Conservation (phyloP, 1,139 yeast species). For the Yamadazyma sp. region DNA sequence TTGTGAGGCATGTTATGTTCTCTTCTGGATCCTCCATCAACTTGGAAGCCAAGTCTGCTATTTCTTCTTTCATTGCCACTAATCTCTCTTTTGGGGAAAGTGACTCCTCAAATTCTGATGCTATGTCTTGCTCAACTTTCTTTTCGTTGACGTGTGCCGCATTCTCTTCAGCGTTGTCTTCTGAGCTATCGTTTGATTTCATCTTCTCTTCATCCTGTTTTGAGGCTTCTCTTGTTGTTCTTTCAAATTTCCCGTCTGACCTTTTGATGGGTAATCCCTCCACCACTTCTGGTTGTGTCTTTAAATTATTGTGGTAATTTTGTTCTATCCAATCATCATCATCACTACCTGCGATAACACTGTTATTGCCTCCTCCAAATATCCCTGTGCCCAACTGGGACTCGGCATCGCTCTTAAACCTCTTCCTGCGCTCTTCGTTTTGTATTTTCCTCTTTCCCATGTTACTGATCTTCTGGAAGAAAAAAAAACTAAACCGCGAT, state of each 20-base stretch:
- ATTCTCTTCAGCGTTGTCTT: constrained; percentile 21
- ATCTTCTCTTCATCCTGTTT: constrained; percentile 23
- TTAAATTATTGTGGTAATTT: constrained; percentile 53
- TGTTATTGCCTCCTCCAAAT: constrained; percentile 21
- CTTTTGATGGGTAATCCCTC: constrained; percentile 84
- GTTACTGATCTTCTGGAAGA: not conserved
- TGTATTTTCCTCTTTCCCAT: constrained; percentile 49
- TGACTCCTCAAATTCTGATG: constrained; percentile 43
- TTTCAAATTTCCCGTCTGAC: constrained; percentile 65
- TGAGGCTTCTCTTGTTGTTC: constrained; percentile 49
- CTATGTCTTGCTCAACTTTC: constrained; percentile 19
- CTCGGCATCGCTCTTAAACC: constrained; percentile 51
- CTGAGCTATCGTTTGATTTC: constrained; percentile 17
- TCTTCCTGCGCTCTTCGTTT: constrained; percentile 50
- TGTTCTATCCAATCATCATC: constrained; percentile 54
- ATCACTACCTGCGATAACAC: constrained; percentile 18
- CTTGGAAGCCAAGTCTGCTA: constrained; percentile 77
- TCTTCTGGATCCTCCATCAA: constrained; percentile 91
- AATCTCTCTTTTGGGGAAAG: constrained; percentile 61
- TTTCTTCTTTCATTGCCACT: constrained; percentile 69
- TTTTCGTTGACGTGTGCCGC: constrained; percentile 21
- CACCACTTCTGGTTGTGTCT: constrained; percentile 37
- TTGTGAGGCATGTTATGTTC: constrained; percentile 62
- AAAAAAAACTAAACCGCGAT: constrained; percentile 6
- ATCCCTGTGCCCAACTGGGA: constrained; percentile 45